A percentile compares a stretch with the other conserved stretches of the same genome.
These are phyloP conservation scores for Monosporascus sp. DNA, from an alignment of 2,329 filamentous ascomycete genomes.

Conservation along the genomic window DNA sequence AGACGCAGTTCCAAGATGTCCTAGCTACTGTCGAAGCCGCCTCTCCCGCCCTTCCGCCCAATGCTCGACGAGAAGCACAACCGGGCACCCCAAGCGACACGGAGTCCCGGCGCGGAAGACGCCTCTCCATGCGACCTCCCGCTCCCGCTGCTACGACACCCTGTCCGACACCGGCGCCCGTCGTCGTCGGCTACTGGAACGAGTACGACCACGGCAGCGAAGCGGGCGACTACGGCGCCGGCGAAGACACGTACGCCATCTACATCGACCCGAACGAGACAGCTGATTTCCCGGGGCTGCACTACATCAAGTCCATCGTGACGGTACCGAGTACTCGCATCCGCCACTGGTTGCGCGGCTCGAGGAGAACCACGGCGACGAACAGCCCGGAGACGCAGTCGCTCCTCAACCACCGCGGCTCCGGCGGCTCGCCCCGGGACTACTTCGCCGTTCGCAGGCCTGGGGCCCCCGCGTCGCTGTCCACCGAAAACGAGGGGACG, in stretches of 20 bases:
- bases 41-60: slow-evolving; percentile 31
- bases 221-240: slow-evolving; percentile 41
- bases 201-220: slow-evolving; percentile 83
- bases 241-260: slow-evolving; percentile 63
- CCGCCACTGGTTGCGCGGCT: slow-evolving; percentile 43
- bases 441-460: slow-evolving; percentile 22
- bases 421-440: slow-evolving; percentile 11
- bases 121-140: slow-evolving; percentile 10
- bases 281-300: slow-evolving; percentile 57
- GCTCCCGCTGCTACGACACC: slow-evolving; percentile 1
- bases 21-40: slow-evolving; percentile 42
- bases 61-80: slow-evolving; percentile 6
- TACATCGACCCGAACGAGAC: slow-evolving; percentile 68
- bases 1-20: slow-evolving; percentile 46
- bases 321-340: slow-evolving; percentile 46
- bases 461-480: slow-evolving; percentile 2
- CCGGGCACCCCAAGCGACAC: slow-evolving; percentile 5
- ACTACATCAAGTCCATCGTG: slow-evolving; percentile 51
- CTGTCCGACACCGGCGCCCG: slow-evolving; percentile 8
- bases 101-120: slow-evolving; percentile 11
- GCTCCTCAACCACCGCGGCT: slow-evolving; percentile 14
- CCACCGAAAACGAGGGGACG: slow-evolving; percentile 16
- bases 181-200: slow-evolving; percentile 64
- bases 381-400: slow-evolving; percentile 19
- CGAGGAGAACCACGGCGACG: slow-evolving; percentile 1